phyloP scores from a whole-genome alignment of 163 green algal species.

The Scenedesmus sp. region DNA sequence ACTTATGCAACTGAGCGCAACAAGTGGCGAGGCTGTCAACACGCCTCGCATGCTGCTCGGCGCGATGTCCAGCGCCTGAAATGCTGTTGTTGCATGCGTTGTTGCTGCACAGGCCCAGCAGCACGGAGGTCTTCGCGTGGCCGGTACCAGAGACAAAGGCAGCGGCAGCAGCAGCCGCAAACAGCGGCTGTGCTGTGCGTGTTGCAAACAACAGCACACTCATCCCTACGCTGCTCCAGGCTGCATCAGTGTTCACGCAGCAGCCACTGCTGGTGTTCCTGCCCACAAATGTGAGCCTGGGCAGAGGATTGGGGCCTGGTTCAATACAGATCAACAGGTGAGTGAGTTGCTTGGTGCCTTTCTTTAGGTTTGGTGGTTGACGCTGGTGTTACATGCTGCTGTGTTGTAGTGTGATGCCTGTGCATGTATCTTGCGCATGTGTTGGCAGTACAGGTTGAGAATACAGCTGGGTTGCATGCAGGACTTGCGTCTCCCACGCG shows the following conservation, averaged over 20 bases:
- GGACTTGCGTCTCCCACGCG: too few species aligned
- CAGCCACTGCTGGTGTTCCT: constrained; percentile 22
- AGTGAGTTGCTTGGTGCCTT: neutral
- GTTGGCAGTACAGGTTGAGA: too few species aligned
- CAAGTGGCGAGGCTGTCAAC: too few species aligned
- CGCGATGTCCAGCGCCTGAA: too few species aligned
- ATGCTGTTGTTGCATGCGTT: neutral
- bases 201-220: constrained; percentile 14
- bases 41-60: too few species aligned
- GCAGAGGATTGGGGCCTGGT: neutral
- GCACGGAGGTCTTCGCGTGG: neutral
- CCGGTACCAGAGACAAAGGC: neutral
- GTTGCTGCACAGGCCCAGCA: neutral
- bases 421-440: too few species aligned
- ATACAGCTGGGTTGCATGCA: too few species aligned
- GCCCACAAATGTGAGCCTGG: neutral
- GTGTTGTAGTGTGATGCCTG: too few species aligned
- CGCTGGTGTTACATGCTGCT: too few species aligned
- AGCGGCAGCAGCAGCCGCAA: neutral
- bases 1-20: too few species aligned
- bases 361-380: too few species aligned
- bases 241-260: neutral
- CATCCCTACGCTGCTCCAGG: neutral
- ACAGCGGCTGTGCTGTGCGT: neutral
- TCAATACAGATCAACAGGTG: neutral